phyloP scores from a whole-genome alignment of 192 early-diverging fungal genomes.

The Coemansia pectinata region DNA sequence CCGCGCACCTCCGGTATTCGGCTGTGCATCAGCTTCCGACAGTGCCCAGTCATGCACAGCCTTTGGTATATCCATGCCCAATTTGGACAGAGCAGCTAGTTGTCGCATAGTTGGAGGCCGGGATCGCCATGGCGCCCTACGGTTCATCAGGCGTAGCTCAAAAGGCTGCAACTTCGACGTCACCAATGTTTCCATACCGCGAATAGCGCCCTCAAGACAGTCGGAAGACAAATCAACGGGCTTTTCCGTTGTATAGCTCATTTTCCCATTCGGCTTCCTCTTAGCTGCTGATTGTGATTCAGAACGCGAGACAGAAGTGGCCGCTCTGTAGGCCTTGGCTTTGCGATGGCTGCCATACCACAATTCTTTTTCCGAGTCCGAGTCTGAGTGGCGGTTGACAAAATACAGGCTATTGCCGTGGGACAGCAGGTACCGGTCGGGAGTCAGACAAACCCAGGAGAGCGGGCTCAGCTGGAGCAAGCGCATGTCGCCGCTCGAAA shows the following conservation, averaged over 20 bases:
- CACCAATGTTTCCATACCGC: conserved; percentile 67
- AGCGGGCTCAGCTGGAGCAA: conserved; percentile 22
- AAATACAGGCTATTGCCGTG: not conserved
- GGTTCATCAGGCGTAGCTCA: conserved; percentile 22
- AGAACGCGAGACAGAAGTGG: not conserved
- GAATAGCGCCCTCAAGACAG: conserved; percentile 58
- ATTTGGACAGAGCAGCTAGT: conserved; percentile 43
- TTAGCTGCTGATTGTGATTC: not conserved
- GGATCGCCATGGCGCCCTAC: conserved; percentile 60
- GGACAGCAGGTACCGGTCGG: conserved; percentile 18
- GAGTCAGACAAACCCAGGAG: conserved; percentile 37
- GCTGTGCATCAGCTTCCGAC: not conserved
- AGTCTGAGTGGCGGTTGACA: not conserved
- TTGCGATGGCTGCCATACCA: conserved; percentile 23
- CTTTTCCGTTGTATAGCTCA: conserved; percentile 7
- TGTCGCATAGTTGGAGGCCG: conserved; percentile 59
- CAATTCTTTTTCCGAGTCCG: not conserved
- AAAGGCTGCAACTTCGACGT: conserved; percentile 12
- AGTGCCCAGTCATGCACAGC: not conserved
- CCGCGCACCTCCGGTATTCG: not conserved
- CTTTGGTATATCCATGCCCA: conserved; percentile 35
- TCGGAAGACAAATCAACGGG: conserved; percentile 30
- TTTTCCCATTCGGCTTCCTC: not conserved
- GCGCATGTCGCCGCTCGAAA: conserved; percentile 24
- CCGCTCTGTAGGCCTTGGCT: not conserved